These are phyloP conservation scores for Cicer chorassanicum DNA, from an alignment of 306 rosid species.

Conservation along the genomic window DNA sequence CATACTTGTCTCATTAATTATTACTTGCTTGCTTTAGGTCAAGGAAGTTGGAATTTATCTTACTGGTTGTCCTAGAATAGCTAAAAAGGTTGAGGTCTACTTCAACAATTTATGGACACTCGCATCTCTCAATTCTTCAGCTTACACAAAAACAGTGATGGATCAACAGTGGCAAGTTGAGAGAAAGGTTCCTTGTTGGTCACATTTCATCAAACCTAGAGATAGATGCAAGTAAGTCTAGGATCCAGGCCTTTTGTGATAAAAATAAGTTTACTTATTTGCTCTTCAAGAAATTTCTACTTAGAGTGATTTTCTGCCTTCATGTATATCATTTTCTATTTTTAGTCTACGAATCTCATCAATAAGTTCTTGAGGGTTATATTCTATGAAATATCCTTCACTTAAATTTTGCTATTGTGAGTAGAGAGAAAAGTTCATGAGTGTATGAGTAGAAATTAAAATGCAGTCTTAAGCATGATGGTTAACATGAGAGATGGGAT, in stretches of 20 bases:
- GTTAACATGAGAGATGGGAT: slow-evolving; percentile 12
- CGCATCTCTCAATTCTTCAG: slow-evolving; percentile 63
- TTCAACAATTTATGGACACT: slow-evolving; percentile 84
- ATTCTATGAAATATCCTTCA: slow-evolving; percentile 15
- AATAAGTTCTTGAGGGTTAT: slow-evolving; percentile 11
- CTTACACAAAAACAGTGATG: slow-evolving; percentile 60
- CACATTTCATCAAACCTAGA: slow-evolving; percentile 64
- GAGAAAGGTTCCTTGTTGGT: slow-evolving; percentile 96
- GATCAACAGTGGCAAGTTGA: slow-evolving; percentile 86
- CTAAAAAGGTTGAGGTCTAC: slow-evolving; percentile 68
- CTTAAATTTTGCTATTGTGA: slow-evolving; percentile 15
- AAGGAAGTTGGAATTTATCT: slow-evolving; percentile 94
- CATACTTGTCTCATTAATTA: slow-evolving; percentile 31
- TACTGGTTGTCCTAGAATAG: slow-evolving; percentile 71
- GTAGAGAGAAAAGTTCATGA: neutral
- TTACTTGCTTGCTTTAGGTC: slow-evolving; percentile 59
- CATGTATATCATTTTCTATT: slow-evolving; percentile 25
- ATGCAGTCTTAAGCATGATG: neutral
- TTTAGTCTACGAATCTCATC: slow-evolving; percentile 7
- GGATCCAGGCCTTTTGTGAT: slow-evolving; percentile 39
- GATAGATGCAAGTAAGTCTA: slow-evolving; percentile 75
- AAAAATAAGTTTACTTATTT: slow-evolving; percentile 29
- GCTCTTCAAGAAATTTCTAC: slow-evolving; percentile 32
- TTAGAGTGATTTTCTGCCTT: slow-evolving; percentile 1
- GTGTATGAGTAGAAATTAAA: slow-evolving; percentile 1